Conservation (phyloP, 768 basidiomycete species). For the Zangia roseola region DNA sequence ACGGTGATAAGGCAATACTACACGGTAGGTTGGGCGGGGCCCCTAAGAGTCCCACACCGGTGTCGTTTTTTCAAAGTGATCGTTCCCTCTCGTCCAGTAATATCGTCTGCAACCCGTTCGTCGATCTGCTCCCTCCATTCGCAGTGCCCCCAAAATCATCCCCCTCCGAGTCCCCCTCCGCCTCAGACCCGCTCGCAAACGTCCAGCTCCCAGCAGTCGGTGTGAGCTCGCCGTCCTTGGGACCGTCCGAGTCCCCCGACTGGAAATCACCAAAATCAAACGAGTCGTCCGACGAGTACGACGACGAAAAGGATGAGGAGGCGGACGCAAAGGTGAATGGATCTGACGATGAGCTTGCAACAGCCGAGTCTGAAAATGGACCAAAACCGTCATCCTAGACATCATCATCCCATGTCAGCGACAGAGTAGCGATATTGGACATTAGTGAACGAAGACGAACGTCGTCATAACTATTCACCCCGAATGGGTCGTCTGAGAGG, state of each 20-base stretch:
- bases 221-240: slow-evolving; percentile 47
- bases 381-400: slow-evolving; percentile 66
- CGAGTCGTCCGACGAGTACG: slow-evolving; percentile 64
- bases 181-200: slow-evolving; percentile 45
- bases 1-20: too few relatives aligned
- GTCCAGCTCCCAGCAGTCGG: slow-evolving; percentile 74
- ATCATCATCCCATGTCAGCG: too few relatives aligned
- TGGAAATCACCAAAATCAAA: slow-evolving; percentile 86
- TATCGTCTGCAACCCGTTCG: slow-evolving; percentile 27
- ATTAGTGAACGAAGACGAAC: slow-evolving; percentile 32
- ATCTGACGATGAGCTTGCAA: slow-evolving; percentile 43
- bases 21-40: neutral
- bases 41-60: slow-evolving; percentile 15
- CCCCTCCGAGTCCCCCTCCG: slow-evolving; percentile 31
- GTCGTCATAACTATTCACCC: slow-evolving; percentile 45
- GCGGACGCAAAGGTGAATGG: slow-evolving; percentile 50
- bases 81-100: slow-evolving; percentile 25
- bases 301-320: slow-evolving; percentile 44
- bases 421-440: neutral
- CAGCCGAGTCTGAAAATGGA: slow-evolving; percentile 71
- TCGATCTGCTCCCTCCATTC: slow-evolving; percentile 9
- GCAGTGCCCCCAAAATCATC: slow-evolving; percentile 27
- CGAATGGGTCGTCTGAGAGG: slow-evolving; percentile 51
- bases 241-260: slow-evolving; percentile 33
- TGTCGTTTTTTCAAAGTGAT: slow-evolving; percentile 19